A percentile compares a stretch with the other conserved stretches of the same genome.
Evolutionary conservation across 106 monocot species (phyloP).

Genomic region (Dendrobium chrysotoxum): DNA sequence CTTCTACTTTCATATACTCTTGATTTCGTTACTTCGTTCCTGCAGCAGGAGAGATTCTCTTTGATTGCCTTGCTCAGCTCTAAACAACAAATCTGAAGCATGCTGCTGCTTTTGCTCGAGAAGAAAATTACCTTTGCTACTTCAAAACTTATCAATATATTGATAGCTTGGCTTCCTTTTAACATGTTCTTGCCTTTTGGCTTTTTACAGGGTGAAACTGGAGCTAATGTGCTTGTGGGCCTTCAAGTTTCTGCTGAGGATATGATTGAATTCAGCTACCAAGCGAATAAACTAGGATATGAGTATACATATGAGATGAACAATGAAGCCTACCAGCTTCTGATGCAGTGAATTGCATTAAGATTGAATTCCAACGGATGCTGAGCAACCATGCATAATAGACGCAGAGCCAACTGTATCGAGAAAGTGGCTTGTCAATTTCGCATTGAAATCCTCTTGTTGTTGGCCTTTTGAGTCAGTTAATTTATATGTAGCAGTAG

Average conservation of each 20-base stretch:
- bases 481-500: too few species aligned
- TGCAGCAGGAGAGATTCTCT: neutral
- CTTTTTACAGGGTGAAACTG: conserved; percentile 54
- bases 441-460: too few species aligned
- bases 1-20: neutral
- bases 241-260: conserved; percentile 66
- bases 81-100: neutral
- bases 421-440: neutral
- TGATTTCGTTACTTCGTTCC: neutral
- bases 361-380: neutral
- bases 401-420: neutral
- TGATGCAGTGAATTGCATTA: conserved; percentile 44
- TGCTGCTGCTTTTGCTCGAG: neutral
- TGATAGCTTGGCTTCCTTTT: neutral
- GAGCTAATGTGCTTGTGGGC: conserved; percentile 85
- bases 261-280: conserved; percentile 50
- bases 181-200: neutral
- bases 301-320: conserved; percentile 58
- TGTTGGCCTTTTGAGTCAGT: too few species aligned
- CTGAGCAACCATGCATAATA: neutral
- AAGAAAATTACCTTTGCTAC: neutral
- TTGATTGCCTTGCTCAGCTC: neutral
- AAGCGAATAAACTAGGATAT: conserved; percentile 60
- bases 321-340: conserved; percentile 60
- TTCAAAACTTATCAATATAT: too few species aligned